Conservation (phyloP, 495 filamentous ascomycete species). For the Cryomyces antarcticus region DNA sequence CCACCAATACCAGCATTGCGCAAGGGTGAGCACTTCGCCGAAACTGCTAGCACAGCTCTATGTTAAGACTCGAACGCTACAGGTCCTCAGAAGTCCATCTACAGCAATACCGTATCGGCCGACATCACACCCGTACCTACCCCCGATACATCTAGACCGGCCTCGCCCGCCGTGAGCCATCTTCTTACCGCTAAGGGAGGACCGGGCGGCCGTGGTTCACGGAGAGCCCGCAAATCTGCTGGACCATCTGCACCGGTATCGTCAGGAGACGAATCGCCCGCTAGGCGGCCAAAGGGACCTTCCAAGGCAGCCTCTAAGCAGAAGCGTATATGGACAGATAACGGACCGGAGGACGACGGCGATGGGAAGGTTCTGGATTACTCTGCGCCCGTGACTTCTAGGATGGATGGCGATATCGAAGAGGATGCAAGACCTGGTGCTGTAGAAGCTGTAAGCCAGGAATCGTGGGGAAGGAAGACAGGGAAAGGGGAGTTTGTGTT, state of each 20-base stretch:
- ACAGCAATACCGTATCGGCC: slow-evolving; percentile 25
- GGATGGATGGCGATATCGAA: slow-evolving; percentile 27
- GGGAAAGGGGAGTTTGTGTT: slow-evolving; percentile 82
- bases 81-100: slow-evolving; percentile 5
- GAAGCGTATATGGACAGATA: slow-evolving; percentile 74
- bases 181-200: slow-evolving; percentile 52
- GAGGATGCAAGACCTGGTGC: slow-evolving; percentile 7
- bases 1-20: slow-evolving; percentile 35
- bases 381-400: slow-evolving; percentile 38
- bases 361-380: slow-evolving; percentile 62
- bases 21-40: slow-evolving; percentile 12
- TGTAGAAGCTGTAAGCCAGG: slow-evolving; percentile 53
- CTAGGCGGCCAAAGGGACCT: slow-evolving; percentile 27
- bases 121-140: slow-evolving; percentile 45
- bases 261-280: slow-evolving; percentile 51
- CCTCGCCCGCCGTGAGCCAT: slow-evolving; percentile 44
- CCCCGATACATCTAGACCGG: slow-evolving; percentile 62
- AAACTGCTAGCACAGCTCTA: too few relatives aligned
- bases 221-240: slow-evolving; percentile 65
- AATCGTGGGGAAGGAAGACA: slow-evolving; percentile 66
- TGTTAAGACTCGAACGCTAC: too few relatives aligned
- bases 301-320: slow-evolving; percentile 34
- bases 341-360: slow-evolving; percentile 73
- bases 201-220: slow-evolving; percentile 53
- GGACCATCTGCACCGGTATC: slow-evolving; percentile 45